A percentile compares a stretch with the other conserved stretches of the same genome.
Conservation (phyloP, 768 basidiomycete species). For the Lyophyllum semitale region DNA sequence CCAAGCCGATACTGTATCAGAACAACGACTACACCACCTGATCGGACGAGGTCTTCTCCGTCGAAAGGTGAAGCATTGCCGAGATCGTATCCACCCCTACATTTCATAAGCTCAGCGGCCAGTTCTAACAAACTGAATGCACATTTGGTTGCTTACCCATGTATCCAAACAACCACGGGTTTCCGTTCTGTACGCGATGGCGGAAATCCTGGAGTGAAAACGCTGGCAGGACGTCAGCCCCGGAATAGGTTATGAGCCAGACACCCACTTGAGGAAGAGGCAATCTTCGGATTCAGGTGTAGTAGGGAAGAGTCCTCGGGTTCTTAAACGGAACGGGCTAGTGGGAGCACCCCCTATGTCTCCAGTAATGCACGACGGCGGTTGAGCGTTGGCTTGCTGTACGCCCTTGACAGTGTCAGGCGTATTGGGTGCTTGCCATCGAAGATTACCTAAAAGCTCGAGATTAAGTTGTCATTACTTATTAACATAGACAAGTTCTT, state of each 20-base stretch:
- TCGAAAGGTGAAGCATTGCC: conserved; percentile 28
- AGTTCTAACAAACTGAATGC: not conserved
- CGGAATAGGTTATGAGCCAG: not conserved
- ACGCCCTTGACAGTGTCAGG: conserved; percentile 28
- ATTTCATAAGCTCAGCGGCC: not conserved
- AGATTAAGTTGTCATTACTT: not conserved
- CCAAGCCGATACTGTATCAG: conserved; percentile 46
- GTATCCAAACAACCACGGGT: conserved; percentile 47
- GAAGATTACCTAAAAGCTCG: conserved; percentile 25
- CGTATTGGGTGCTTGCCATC: conserved; percentile 35
- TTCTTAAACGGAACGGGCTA: conserved; percentile 27
- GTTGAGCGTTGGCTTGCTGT: conserved; percentile 32
- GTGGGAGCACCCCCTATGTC: conserved; percentile 27
- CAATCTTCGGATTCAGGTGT: conserved; percentile 37
- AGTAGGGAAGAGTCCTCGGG: not conserved
- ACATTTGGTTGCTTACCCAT: conserved; percentile 32
- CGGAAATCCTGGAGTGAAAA: conserved; percentile 34
- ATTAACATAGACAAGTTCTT: conserved; percentile 4
- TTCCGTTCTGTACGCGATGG: conserved; percentile 22
- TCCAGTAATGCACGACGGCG: conserved; percentile 32
- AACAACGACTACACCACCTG: conserved; percentile 37
- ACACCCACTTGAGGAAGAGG: conserved; percentile 38
- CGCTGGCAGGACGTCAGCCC: conserved; percentile 21
- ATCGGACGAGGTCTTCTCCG: conserved; percentile 38
- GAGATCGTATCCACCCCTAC: conserved; percentile 32